A percentile compares a stretch with the other conserved stretches of the same genome.
phyloP scores from a whole-genome alignment of 139 green algal genomes.

The Edaphochlamys debaryana region DNA sequence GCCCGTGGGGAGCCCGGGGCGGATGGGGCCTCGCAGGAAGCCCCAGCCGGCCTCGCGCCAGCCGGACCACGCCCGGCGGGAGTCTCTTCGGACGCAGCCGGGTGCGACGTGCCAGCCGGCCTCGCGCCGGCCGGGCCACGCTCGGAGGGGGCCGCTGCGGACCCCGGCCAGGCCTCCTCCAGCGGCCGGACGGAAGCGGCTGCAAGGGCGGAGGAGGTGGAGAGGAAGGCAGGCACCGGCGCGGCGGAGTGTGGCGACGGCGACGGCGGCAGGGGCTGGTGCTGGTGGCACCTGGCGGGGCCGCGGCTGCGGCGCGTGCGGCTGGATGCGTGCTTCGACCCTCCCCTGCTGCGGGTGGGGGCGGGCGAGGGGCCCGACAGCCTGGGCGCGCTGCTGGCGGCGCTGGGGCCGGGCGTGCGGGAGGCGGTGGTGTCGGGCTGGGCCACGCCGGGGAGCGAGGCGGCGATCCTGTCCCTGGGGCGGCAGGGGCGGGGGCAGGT shows the following conservation, averaged over 20 bases:
- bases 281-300: too few species aligned
- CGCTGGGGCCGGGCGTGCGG: constrained; percentile 18
- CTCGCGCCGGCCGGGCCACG: too few species aligned
- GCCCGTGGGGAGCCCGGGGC: too few species aligned
- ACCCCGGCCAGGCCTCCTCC: too few species aligned
- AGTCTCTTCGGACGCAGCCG: too few species aligned
- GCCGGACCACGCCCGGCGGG: too few species aligned
- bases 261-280: not conserved
- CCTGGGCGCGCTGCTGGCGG: constrained; percentile 8
- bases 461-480: constrained; percentile 11
- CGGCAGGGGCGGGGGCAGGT: not conserved
- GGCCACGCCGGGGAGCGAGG: constrained; percentile 33
- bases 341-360: constrained; percentile 18
- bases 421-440: constrained; percentile 14
- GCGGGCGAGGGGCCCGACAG: too few species aligned
- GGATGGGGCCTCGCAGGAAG: not conserved
- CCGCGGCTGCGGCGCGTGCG: not conserved
- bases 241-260: not conserved
- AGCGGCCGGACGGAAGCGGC: too few species aligned
- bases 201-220: too few species aligned
- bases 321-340: constrained; percentile 29
- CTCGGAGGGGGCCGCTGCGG: too few species aligned
- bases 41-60: not conserved
- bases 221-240: too few species aligned
- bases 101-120: too few species aligned